Percentiles rank a stretch among this genome's conserved stretches.
phyloP scores from a whole-genome alignment of 2,329 filamentous ascomycete genomes.

The Colletotrichum liaoningense region DNA sequence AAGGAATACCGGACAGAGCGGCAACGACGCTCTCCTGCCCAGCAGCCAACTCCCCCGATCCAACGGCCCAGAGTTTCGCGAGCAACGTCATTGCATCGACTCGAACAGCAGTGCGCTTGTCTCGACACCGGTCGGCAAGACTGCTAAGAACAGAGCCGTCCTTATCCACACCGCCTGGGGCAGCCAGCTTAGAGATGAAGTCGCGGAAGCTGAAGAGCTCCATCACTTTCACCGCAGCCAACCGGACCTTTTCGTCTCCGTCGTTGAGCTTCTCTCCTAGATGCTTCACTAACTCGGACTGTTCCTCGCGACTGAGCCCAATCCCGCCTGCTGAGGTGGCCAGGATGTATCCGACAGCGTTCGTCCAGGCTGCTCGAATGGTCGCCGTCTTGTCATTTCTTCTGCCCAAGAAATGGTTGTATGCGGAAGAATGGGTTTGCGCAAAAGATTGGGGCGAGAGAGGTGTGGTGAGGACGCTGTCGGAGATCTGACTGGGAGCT shows the following conservation, averaged over 20 bases:
- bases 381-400: conserved; percentile 86
- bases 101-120: conserved; percentile 84
- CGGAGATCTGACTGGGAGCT: conserved; percentile 57
- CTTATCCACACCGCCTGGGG: conserved; percentile 79
- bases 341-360: conserved; percentile 85
- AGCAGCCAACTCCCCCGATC: conserved; percentile 84
- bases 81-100: conserved; percentile 88
- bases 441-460: conserved; percentile 91
- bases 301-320: conserved; percentile 86
- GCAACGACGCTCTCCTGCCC: conserved; percentile 81
- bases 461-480: conserved; percentile 80
- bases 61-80: conserved; percentile 93
- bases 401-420: conserved; percentile 86
- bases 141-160: conserved; percentile 83
- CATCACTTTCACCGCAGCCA: conserved; percentile 89
- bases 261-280: conserved; percentile 87
- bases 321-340: conserved; percentile 93
- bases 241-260: conserved; percentile 88
- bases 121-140: conserved; percentile 88
- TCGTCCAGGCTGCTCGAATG: conserved; percentile 89
- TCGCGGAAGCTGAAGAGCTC: conserved; percentile 84
- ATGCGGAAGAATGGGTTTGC: conserved; percentile 81
- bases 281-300: conserved; percentile 77
- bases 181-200: conserved; percentile 84
- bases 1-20: conserved; percentile 85